Conservation (phyloP, 2,329 filamentous ascomycete genomes). For the Arthroderma sp. region DNA sequence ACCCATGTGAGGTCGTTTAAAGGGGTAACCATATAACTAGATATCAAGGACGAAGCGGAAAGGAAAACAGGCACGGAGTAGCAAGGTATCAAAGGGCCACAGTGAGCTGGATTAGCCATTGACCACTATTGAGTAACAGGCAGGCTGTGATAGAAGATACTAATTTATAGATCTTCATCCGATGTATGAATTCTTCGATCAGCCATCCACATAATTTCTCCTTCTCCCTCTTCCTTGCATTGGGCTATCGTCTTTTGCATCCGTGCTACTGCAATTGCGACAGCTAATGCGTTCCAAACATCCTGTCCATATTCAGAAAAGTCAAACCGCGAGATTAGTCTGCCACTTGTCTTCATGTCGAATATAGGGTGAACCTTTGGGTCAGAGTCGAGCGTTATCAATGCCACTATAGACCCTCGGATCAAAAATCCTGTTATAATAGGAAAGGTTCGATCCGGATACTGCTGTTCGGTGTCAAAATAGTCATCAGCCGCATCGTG, state of each 20-base stretch:
- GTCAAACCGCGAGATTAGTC: conserved; percentile 42
- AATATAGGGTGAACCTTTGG: conserved; percentile 19
- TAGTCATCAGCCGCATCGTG: conserved; percentile 5
- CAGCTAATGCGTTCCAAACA: conserved; percentile 48
- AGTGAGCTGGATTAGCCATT: no score
- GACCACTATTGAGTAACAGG: neutral
- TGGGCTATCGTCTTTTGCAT: conserved; percentile 40
- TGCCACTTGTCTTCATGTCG: conserved; percentile 15
- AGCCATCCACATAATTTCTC: conserved; percentile 13
- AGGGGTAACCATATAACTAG: neutral
- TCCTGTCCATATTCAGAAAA: conserved; percentile 42
- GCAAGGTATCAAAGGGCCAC: no score
- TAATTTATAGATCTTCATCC: neutral
- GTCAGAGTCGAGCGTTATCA: conserved; percentile 40
- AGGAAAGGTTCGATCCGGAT: conserved; percentile 27
- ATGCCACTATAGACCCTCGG: conserved; percentile 40
- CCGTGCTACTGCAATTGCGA: conserved; percentile 45
- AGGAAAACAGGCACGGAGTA: neutral
- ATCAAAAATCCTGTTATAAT: conserved; percentile 46
- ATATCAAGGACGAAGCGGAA: neutral
- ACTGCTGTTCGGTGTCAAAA: conserved; percentile 6
- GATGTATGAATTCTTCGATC: neutral
- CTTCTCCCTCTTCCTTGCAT: conserved; percentile 27
- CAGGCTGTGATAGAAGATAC: neutral
- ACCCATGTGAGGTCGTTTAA: neutral